A percentile compares a stretch with the other conserved stretches of the same genome.
Conservation (phyloP, 2,329 filamentous ascomycete species). For the Monilinia polystroma region DNA sequence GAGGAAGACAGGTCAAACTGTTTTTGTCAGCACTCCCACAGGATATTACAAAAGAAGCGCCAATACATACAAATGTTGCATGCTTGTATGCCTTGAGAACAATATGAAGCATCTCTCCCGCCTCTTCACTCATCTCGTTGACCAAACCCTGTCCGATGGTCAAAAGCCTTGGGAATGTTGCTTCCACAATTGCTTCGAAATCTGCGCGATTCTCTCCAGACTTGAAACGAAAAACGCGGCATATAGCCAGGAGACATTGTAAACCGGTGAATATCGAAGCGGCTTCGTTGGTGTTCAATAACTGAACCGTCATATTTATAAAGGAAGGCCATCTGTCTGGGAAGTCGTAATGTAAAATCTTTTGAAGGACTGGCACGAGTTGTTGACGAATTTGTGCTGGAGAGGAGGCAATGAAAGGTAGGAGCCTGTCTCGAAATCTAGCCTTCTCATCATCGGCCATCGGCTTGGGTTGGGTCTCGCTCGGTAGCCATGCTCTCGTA, state of each 20-base stretch:
- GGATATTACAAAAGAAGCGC: slow-evolving; percentile 26
- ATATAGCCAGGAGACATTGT: slow-evolving; percentile 91
- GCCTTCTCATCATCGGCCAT: slow-evolving; percentile 89
- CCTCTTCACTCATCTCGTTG: slow-evolving; percentile 88
- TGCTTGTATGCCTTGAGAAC: slow-evolving; percentile 98
- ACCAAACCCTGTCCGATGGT: slow-evolving; percentile 85
- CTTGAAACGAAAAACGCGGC: slow-evolving; percentile 94
- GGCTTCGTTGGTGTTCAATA: slow-evolving; percentile 83
- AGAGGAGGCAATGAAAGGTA: slow-evolving; percentile 82
- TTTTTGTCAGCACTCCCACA: slow-evolving; percentile 39
- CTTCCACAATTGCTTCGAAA: slow-evolving; percentile 91
- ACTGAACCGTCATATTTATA: slow-evolving; percentile 85
- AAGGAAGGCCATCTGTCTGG: slow-evolving; percentile 92
- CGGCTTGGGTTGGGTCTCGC: slow-evolving; percentile 64
- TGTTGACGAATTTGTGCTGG: slow-evolving; percentile 83
- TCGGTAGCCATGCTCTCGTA: slow-evolving; percentile 82
- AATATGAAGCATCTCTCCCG: slow-evolving; percentile 93
- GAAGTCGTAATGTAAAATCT: slow-evolving; percentile 94
- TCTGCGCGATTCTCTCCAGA: slow-evolving; percentile 74
- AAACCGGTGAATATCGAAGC: slow-evolving; percentile 87
- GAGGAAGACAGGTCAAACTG: slow-evolving; percentile 83
- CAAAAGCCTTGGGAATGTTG: slow-evolving; percentile 84
- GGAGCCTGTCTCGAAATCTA: slow-evolving; percentile 80
- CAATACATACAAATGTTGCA: slow-evolving; percentile 78
- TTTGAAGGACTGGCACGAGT: slow-evolving; percentile 90